Evolutionary conservation across 495 filamentous ascomycete species (phyloP), one percentile per base, ranked within the genome.

Genomic region (Lentithecium fluviatile): DNA sequence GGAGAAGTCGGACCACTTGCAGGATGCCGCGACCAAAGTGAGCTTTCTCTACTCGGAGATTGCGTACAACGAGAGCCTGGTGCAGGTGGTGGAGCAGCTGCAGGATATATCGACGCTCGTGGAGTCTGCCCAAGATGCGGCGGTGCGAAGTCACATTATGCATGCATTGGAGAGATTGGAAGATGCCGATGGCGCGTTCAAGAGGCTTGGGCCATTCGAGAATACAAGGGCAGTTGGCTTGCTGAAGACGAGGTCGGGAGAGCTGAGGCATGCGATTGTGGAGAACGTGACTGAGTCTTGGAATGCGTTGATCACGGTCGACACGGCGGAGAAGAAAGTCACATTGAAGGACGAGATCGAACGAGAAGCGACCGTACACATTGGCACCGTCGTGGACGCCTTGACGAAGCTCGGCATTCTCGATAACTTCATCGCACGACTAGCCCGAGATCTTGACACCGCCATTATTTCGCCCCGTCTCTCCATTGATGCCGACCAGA

Each of bases 31-130:
- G 37, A 81, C 80, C 24, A 91, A 90, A 71, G 82, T 86, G 34
- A 74, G 76, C 15, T 82, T 97, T 59, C 76, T 97, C 12, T 76
- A 82, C 61, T 86, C 80, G 29, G 92, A 97, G 73, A 78, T 89
- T 15, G 78, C 78, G 43, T 97, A 91, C 76, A 95, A 88, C 64
- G 73, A 83, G 58, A 83, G 83, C 40, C 77, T 97, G 21, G 74
- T 79, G 19, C 75, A 76, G 42, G 82, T 85, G 1, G 73, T 96
- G 42, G 79, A 80, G 65, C 77, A 80, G 29, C 80, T 94, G 17
- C 79, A 76, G 46, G 68, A 69, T 11, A 80, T 84, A 20, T 79
- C 80, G 53, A 73, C 71, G 24, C 45, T 65, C 6, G 57, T 80
- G 47, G 71, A 74, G 38, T 48, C 55, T 5, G 69, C 70, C 7